Evolutionary conservation across 768 basidiomycete genomes (phyloP).

Genomic region (Amanita thiersii): DNA sequence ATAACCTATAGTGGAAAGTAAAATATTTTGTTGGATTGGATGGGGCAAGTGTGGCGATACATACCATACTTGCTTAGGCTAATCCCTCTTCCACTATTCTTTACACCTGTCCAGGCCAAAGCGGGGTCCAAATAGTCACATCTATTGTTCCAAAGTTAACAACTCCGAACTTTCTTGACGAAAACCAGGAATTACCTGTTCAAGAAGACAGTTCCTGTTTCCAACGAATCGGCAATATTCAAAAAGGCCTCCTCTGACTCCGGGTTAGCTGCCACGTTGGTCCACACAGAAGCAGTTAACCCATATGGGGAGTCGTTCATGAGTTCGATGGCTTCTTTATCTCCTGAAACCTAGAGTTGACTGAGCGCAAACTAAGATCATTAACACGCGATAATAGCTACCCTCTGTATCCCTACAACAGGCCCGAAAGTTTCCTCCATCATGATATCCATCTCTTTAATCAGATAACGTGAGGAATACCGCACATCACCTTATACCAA

Average conservation of each 20-base stretch:
- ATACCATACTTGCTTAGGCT: constrained; percentile 85
- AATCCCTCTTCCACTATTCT: constrained; percentile 87
- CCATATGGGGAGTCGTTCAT: constrained; percentile 99
- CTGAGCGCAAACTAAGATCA: neutral
- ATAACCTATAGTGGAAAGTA: constrained; percentile 45
- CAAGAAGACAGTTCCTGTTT: constrained; percentile 89
- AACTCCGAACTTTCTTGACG: neutral
- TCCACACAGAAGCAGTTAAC: constrained; percentile 93
- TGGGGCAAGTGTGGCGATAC: constrained; percentile 14
- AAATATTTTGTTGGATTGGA: neutral
- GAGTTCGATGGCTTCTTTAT: constrained; percentile 79
- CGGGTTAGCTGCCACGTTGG: constrained; percentile 50
- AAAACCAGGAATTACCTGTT: constrained; percentile 48
- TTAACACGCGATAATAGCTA: constrained; percentile 19
- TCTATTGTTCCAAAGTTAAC: constrained; percentile 24
- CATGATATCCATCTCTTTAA: constrained; percentile 2
- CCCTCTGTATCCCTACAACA: constrained; percentile 89
- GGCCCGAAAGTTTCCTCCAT: constrained; percentile 93
- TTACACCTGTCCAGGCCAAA: constrained; percentile 90
- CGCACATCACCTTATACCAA: constrained; percentile 36
- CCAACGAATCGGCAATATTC: constrained; percentile 57
- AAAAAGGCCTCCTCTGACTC: constrained; percentile 68
- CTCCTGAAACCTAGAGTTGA: constrained; percentile 54
- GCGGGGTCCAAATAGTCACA: constrained; percentile 92
- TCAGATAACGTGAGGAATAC: constrained; percentile 1